Conservation (phyloP, 1,284 basidiomycete species). For the Boletus sp. region DNA sequence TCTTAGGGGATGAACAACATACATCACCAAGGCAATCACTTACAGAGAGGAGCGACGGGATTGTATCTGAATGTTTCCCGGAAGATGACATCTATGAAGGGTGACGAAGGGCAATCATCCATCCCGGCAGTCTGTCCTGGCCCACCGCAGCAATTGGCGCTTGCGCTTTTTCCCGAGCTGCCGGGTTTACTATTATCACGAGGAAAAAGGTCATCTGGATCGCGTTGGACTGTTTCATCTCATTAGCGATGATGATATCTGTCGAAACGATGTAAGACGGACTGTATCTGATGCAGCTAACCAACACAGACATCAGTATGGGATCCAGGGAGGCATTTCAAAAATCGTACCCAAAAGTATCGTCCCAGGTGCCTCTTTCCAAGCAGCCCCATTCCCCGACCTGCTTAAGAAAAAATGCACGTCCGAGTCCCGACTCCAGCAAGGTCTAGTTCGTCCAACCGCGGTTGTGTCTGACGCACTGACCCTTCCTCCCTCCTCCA, state of each 20-base stretch:
- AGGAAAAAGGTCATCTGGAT: background rate
- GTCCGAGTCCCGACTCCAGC: too few relatives aligned
- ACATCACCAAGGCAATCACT: background rate
- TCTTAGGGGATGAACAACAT: background rate
- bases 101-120: background rate
- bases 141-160: background rate
- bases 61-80: background rate
- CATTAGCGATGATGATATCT: too few relatives aligned
- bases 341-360: slow-evolving; percentile 12
- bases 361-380: slow-evolving; percentile 10
- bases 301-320: background rate
- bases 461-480: too few relatives aligned
- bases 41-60: slow-evolving; percentile 11
- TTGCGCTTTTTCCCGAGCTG: background rate
- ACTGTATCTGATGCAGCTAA: background rate
- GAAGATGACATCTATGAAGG: background rate
- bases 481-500: too few relatives aligned
- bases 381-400: too few relatives aligned
- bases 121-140: background rate
- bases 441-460: too few relatives aligned
- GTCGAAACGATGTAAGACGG: too few relatives aligned
- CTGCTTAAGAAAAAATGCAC: too few relatives aligned
- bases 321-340: too few relatives aligned
- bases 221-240: slow-evolving; percentile 9
- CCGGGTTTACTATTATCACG: background rate